Percentiles rank a stretch among this genome's conserved stretches.
Evolutionary conservation across 2,329 filamentous ascomycete species (phyloP).

Genomic region (Aspergillus tamarii): DNA sequence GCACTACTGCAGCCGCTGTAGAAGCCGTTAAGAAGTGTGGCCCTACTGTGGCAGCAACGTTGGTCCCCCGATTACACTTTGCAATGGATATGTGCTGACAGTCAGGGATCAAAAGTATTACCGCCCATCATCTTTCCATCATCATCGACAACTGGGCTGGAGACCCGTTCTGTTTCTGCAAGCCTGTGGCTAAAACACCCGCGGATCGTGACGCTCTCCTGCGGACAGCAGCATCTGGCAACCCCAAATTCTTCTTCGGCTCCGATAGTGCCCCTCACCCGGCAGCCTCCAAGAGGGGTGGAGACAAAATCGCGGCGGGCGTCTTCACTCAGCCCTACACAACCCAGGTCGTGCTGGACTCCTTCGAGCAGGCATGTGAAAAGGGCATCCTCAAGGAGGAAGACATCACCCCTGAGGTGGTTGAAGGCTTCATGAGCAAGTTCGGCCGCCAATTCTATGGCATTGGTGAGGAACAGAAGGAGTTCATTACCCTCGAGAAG

Average conservation of each 20-base stretch:
- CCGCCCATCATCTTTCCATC: conserved; percentile 82
- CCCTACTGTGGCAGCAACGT: conserved; percentile 65
- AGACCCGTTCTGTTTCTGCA: conserved; percentile 79
- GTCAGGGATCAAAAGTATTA: conserved; percentile 64
- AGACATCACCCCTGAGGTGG: conserved; percentile 57
- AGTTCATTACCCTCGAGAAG: conserved; percentile 61
- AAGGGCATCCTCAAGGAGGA: conserved; percentile 57
- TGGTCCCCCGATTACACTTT: conserved; percentile 6
- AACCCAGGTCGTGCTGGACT: conserved; percentile 61
- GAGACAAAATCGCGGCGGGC: conserved; percentile 57
- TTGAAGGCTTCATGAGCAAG: conserved; percentile 61
- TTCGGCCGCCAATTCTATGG: conserved; percentile 64
- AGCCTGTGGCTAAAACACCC: conserved; percentile 73
- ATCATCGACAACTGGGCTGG: conserved; percentile 75
- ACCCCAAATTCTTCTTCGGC: conserved; percentile 68
- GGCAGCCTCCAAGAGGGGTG: conserved; percentile 58
- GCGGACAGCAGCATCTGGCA: conserved; percentile 58
- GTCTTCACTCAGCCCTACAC: conserved; percentile 66
- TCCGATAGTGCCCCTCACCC: conserved; percentile 74
- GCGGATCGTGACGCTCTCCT: conserved; percentile 74
- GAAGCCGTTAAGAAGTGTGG: conserved; percentile 77
- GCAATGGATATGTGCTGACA: background rate
- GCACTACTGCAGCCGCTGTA: conserved; percentile 80
- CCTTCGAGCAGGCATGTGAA: conserved; percentile 59
- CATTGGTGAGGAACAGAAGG: conserved; percentile 49